Base-by-base conservation (phyloP, 495 filamentous ascomycete species). In the Podospora fimiseda region DNA sequence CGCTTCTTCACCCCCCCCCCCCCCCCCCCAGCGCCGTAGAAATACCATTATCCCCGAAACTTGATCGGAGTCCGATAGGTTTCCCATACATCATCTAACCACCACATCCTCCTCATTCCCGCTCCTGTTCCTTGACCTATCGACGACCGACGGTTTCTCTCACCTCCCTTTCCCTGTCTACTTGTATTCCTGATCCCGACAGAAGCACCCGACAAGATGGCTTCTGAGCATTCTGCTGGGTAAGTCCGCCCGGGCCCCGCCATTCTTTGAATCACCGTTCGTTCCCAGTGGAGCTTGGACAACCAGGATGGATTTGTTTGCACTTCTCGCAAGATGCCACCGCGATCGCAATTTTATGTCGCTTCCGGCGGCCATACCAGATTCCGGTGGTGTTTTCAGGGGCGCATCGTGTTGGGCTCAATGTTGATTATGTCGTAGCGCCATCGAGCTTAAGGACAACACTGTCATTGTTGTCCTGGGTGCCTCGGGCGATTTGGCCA, bases 381-480 rank as follows among this genome's bases (percentile, higher is more conserved):
- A 46, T 30, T 44, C 44, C 53, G 30, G 53, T 40, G 13, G 19
- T 21, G 19, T 18, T 50, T 14, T n/a, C 6, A 22, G 22, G 15
- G 8, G 20, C 11, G 16, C 13, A 24, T 15, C 27, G n/a, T n/a
- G n/a, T n/a, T 15, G 23, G 23, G 15, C 19, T 33, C 20, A 19
- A 48, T 38, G 48, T 56, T 61, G 38, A 61, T 44, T 36, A 41
- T 33, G 14, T n/a, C 18, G 20, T 51, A 77, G 74, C 54, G 51
- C 64, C 45, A 77, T 95, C 61, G 93, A 97, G 81, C 86, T 99
- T 58, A 99, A 95, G 78, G 89, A 97, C 65, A 92, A 97, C 80
- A 99, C 94, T 56, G 79, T 93, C 66, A 95, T 99, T 70, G 84
- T 99, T 56, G 93, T 99, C 61, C 84, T 99, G 54, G 93, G 93